These are phyloP conservation scores for Sextonia rubra DNA, from an alignment of 164 flowering plant species.

Conservation along the genomic window DNA sequence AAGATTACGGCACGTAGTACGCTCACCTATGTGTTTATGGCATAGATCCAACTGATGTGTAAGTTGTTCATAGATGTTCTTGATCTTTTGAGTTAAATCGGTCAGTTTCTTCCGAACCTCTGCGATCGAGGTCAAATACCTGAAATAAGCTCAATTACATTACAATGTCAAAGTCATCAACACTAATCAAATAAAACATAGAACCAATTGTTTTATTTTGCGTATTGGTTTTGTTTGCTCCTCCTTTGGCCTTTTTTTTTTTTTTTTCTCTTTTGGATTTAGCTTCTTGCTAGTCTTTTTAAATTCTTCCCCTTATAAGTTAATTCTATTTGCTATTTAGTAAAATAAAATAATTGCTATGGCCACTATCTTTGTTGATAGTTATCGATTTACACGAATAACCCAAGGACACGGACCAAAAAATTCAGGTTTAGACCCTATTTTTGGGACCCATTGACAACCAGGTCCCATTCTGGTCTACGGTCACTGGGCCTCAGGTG, in stretches of 20 bases:
- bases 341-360: not conserved
- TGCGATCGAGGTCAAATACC: conserved; percentile 36
- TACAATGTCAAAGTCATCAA: too few relatives aligned
- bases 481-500: too few relatives aligned
- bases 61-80: conserved; percentile 46
- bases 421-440: too few relatives aligned
- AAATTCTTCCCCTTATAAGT: too few relatives aligned
- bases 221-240: too few relatives aligned
- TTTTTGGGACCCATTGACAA: too few relatives aligned
- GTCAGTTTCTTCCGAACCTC: conserved; percentile 74
- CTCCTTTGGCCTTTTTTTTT: too few relatives aligned
- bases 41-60: conserved; percentile 38
- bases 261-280: too few relatives aligned
- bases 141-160: not conserved
- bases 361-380: not conserved
- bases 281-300: too few relatives aligned
- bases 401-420: not conserved
- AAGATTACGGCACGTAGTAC: not conserved
- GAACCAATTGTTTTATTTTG: not conserved
- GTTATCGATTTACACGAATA: too few relatives aligned
- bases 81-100: conserved; percentile 57
- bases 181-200: not conserved
- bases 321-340: too few relatives aligned
- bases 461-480: too few relatives aligned
- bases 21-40: conserved; percentile 45